Percentiles rank a stretch among this genome's conserved stretches.
These are phyloP conservation scores for Fomitiporia mediterranea DNA, from an alignment of 1,284 basidiomycete genomes.

Conservation along the genomic window DNA sequence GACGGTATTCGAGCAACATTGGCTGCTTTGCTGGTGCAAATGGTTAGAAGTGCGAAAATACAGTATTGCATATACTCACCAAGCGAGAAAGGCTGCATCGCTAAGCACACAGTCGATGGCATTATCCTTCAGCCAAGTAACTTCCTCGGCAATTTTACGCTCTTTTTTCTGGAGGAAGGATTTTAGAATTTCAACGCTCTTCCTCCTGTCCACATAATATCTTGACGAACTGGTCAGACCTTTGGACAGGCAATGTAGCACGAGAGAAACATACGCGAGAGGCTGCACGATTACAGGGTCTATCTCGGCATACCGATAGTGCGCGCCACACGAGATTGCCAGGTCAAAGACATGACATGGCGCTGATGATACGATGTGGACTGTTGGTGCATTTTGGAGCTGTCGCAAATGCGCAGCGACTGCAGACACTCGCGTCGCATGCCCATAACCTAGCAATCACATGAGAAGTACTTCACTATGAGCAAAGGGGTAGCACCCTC, in stretches of 20 bases:
- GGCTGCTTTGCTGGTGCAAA: conserved; percentile 54
- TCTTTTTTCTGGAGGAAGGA: conserved; percentile 55
- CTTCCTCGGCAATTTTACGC: conserved; percentile 50
- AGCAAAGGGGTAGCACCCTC: conserved; percentile 18
- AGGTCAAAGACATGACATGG: conserved; percentile 62
- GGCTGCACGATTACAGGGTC: conserved; percentile 73
- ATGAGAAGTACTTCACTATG: background rate
- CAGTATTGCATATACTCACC: conserved; percentile 39
- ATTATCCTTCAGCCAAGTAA: conserved; percentile 50
- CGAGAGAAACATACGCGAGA: conserved; percentile 47
- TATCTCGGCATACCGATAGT: conserved; percentile 62
- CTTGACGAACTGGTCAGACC: conserved; percentile 29
- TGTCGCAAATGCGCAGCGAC: conserved; percentile 53
- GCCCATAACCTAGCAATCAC: conserved; percentile 52
- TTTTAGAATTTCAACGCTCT: conserved; percentile 59
- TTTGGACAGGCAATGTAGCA: background rate
- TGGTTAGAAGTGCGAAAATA: background rate
- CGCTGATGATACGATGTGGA: conserved; percentile 65
- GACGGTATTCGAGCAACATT: conserved; percentile 59
- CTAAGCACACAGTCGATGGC: conserved; percentile 60
- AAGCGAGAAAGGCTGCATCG: conserved; percentile 75
- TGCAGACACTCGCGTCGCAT: conserved; percentile 70
- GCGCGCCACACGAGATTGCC: conserved; percentile 52
- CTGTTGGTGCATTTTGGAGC: conserved; percentile 36
- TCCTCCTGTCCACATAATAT: conserved; percentile 65